Percentiles rank a stretch among this genome's conserved stretches.
Evolutionary conservation across 495 filamentous ascomycete genomes (phyloP).

Genomic region (Darksidea phi): DNA sequence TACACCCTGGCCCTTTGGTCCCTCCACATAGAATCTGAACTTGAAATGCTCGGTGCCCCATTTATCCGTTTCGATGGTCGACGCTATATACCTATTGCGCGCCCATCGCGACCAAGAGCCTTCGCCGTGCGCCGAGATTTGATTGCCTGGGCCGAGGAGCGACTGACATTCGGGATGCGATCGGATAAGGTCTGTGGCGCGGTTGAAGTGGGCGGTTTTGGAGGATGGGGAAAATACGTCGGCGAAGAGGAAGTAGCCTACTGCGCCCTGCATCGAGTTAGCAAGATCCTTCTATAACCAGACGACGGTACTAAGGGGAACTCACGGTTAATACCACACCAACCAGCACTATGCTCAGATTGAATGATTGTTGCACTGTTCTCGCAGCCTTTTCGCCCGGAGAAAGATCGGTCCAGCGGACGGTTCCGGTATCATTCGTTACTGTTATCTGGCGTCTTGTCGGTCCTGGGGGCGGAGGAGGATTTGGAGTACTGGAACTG

Average conservation of each 20-base stretch:
- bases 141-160: conserved; percentile 70
- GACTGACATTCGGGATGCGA: conserved; percentile 65
- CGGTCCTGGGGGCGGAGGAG: conserved; percentile 2
- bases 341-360: conserved; percentile 72
- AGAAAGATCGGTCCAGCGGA: conserved; percentile 76
- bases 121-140: conserved; percentile 84
- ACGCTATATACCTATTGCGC: conserved; percentile 79
- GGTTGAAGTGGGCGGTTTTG: conserved; percentile 84
- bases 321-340: conserved; percentile 74
- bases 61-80: conserved; percentile 64
- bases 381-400: conserved; percentile 75
- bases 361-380: conserved; percentile 86
- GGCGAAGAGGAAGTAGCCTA: conserved; percentile 73
- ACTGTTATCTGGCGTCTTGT: conserved; percentile 58
- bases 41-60: conserved; percentile 76
- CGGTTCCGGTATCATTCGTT: conserved; percentile 75
- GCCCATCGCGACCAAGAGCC: conserved; percentile 80
- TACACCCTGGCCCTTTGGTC: conserved; percentile 69
- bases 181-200: conserved; percentile 76
- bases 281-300: conserved; percentile 25
- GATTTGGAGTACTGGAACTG: conserved; percentile 11
- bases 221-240: conserved; percentile 87
- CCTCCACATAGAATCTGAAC: conserved; percentile 91
- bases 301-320: conserved; percentile 3
- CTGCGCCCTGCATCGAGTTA: conserved; percentile 57